phyloP scores from a whole-genome alignment of 371 early-diverging fungal genomes.

The Nematocida sp. region DNA sequence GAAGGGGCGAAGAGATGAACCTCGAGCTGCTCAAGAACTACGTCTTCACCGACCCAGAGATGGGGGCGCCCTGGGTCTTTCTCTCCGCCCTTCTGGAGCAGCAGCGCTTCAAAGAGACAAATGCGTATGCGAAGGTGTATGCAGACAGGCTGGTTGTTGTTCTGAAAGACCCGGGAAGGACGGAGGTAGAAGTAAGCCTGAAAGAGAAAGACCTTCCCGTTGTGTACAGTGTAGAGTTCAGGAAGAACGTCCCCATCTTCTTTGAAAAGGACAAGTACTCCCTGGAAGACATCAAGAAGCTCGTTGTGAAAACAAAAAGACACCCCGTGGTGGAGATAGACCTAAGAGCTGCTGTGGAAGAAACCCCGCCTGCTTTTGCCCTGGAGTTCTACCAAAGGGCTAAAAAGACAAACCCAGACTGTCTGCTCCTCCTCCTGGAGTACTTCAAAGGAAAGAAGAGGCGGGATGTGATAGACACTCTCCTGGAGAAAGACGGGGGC shows the following conservation, averaged over 20 bases:
- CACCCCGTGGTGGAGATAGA: neutral
- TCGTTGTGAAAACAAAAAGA: neutral
- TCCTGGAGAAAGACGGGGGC: slow-evolving; percentile 31
- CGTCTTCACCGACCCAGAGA: slow-evolving; percentile 50
- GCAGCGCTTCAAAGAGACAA: slow-evolving; percentile 9
- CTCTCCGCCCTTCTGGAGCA: slow-evolving; percentile 1
- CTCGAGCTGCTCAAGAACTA: slow-evolving; percentile 11
- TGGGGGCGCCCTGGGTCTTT: slow-evolving; percentile 50
- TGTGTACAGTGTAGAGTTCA: neutral
- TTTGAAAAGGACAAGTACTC: neutral
- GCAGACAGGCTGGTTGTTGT: slow-evolving; percentile 8
- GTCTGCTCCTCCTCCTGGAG: slow-evolving; percentile 3
- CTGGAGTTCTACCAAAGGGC: slow-evolving; percentile 21
- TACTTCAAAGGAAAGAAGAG: neutral
- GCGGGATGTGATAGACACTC: neutral
- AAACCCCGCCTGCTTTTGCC: slow-evolving; percentile 6
- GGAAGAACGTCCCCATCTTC: neutral
- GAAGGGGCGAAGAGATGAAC: neutral
- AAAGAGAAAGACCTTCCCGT: neutral
- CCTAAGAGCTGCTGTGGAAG: neutral
- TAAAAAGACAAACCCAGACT: slow-evolving; percentile 7
- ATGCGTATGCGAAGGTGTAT: slow-evolving; percentile 37
- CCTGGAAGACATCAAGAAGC: neutral
- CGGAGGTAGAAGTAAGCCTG: slow-evolving; percentile 1
- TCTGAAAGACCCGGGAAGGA: slow-evolving; percentile 11